A percentile compares a stretch with the other conserved stretches of the same genome.
These are phyloP conservation scores for Francoa sonchifolia DNA, from an alignment of 441 rosid genomes.

Conservation along the genomic window DNA sequence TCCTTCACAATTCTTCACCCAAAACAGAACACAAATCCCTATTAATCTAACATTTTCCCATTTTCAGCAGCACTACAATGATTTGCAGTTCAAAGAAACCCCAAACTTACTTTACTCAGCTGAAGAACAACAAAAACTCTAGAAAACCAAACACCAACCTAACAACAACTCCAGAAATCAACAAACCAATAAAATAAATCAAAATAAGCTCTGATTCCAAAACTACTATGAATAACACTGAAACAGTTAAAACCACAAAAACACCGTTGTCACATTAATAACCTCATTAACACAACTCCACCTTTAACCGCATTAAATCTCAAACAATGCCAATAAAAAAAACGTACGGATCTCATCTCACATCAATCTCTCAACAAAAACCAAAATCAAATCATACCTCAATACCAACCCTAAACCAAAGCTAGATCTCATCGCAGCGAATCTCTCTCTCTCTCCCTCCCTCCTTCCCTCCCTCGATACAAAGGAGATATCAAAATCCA, in stretches of 20 bases:
- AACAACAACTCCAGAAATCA: background rate
- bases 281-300: slow-evolving; percentile 11
- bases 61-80: background rate
- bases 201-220: slow-evolving; percentile 10
- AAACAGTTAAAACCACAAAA: slow-evolving; percentile 15
- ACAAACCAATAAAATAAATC: background rate
- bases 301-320: slow-evolving; percentile 18
- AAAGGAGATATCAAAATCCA: too few species aligned
- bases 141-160: background rate
- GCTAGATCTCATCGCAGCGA: background rate
- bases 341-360: slow-evolving; percentile 27
- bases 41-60: slow-evolving; percentile 1
- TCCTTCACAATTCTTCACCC: background rate
- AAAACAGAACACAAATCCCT: background rate
- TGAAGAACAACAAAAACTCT: background rate
- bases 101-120: background rate
- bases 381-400: background rate
- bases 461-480: too few species aligned
- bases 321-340: slow-evolving; percentile 29
- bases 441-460: background rate
- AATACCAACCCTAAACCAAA: too few species aligned
- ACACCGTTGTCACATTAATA: slow-evolving; percentile 11
- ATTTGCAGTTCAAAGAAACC: background rate
- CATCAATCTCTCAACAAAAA: background rate
- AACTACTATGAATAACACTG: slow-evolving; percentile 8